Conservation (phyloP, 2,329 filamentous ascomycete species). For the Ophiostoma sp. region DNA sequence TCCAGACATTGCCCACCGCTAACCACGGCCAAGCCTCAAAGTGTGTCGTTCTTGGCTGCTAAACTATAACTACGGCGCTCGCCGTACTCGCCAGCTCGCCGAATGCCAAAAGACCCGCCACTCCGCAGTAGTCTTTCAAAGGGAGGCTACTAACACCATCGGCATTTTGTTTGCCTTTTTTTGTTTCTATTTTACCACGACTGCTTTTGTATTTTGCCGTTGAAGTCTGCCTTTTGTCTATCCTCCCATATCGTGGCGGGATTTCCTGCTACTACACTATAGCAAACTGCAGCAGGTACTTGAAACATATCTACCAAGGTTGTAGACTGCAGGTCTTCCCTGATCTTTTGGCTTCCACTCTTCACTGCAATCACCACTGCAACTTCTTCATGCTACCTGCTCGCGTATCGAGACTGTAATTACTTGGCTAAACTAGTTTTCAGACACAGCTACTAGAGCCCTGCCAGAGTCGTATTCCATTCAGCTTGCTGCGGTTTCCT, state of each 20-base stretch:
- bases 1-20: no score
- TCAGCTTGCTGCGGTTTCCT: background rate
- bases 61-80: background rate
- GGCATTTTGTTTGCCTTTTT: background rate
- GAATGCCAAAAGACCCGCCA: background rate
- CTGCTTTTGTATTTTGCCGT: no score
- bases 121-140: background rate
- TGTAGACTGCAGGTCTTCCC: background rate
- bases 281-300: background rate
- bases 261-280: background rate
- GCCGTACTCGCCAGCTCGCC: conserved; percentile 1
- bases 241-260: background rate
- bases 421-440: background rate
- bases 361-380: background rate
- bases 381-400: background rate
- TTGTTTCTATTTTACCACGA: background rate
- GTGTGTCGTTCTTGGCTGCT: no score
- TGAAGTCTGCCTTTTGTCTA: background rate
- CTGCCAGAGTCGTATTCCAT: background rate
- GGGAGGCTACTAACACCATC: background rate
- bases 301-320: background rate
- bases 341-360: background rate
- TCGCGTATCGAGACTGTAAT: conserved; percentile 1
- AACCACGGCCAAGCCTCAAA: no score
- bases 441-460: background rate